Base-by-base conservation (phyloP, 75 land plant genomes). In the Cryptomeria japonica region DNA sequence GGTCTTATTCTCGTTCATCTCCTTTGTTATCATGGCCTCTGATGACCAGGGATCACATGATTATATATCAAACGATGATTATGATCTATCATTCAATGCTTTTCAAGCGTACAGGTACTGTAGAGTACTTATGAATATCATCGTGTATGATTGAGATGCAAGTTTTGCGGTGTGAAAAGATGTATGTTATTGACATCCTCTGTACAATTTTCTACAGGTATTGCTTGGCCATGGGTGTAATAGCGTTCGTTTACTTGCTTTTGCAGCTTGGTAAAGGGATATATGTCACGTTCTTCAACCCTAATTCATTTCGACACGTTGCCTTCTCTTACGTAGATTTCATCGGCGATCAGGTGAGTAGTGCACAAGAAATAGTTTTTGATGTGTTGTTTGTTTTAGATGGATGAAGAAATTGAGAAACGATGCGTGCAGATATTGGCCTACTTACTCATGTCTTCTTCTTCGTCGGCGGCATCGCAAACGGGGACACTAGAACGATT, bases 11-110 rank as follows among this genome's bases (percentile, higher is more conserved):
- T 80, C 83, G 13, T 42, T 82, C 49, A 11, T 46, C 2, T 82
- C 84, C 31, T 82, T 80, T 19, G 47, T 80, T 22, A 80, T 80
- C 83, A 80, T 80, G 83, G 83, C 83, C 31, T 6, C 83, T 18
- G 22, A 80, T 25, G 44, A 80, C 11, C 83, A 80, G n/a, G 4
- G 2, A 31, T 6, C 1, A 16, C 3, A 51, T 51, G 16, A 51
- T 14, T 51, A 12, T 13, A 14, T 1, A 51, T 51, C 55, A 51
- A 0, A 14, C 2, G 0, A 51, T 51, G 53, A 47, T 47, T 49
- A 8, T 49, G 0, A 0, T 0, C n/a, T n/a, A n/a, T 49, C 51
- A 49, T 49, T 49, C 10, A 0, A 18, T 1, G 11, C 8, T 42
- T 39, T 1, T 9, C 49, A 28, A 80, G 83, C 25, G 42, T 80